Evolutionary conservation across 2,329 filamentous ascomycete genomes (phyloP), one percentile per base, ranked within the genome.

Genomic region (Sporothrix protearum): DNA sequence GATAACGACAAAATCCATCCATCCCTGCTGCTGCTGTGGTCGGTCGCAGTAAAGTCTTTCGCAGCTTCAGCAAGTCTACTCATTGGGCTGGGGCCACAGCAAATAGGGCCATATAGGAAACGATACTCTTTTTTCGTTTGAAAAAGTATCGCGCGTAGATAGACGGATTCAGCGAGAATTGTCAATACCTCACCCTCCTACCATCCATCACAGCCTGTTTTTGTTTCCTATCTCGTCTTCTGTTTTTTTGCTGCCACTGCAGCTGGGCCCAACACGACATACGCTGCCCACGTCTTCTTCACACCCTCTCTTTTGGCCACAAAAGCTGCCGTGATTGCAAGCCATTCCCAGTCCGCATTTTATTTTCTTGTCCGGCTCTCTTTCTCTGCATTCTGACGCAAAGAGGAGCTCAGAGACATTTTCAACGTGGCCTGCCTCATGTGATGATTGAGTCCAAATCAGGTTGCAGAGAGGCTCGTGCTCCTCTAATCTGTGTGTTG

Each of bases 1-100:
- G 67, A 69, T 10, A 69, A 59, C 22, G n/a, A 19, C 19, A 53
- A 59, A 59, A 61, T 64, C 59, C 59, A 28, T 36, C 36, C n/a
- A 59, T 45, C 59, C n/a, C 59, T n/a, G 53, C 9, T 30, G 53
- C 8, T 57, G 25, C 16, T 53, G 49, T 16, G 42, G 42, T 53
- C 9, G 9, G 28, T 25, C 22, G 12, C 49, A 25, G 10, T 28
- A 12, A 4, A 28, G n/a, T 14, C n/a, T 5, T n/a, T n/a, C n/a
- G 12, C 9, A 53, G 10, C n/a, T 53, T 53, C 12, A 53, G 49
- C 57, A 39, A 36, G 55, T 36, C 30, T n/a, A 59, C 8, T 33
- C 57, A 19, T 39, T 36, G 22, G 57, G 19, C 2, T 4, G 19
- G 25, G 2, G 2, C 25, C 1, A 5, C 28, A 16, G 4, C n/a